Percentiles rank a stretch among this genome's conserved stretches.
Evolutionary conservation across 2,329 filamentous ascomycete genomes (phyloP).

Genomic region (Clonostachys chloroleuca): DNA sequence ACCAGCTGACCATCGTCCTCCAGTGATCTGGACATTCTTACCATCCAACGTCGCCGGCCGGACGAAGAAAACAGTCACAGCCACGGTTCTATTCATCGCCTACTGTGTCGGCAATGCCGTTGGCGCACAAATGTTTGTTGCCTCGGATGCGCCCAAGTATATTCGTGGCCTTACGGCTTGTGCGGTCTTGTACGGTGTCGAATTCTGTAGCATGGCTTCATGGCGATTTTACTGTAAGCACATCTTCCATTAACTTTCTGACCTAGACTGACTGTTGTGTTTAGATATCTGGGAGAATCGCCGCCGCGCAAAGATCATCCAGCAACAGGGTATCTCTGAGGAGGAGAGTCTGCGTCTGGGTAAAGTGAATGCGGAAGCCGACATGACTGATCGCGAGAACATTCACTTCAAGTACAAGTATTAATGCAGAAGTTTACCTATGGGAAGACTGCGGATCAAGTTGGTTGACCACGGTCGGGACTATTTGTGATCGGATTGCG

Average conservation of each 20-base stretch:
- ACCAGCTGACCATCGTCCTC: not conserved
- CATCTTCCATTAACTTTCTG: too few species aligned
- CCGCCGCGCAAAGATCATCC: slow-evolving; percentile 11
- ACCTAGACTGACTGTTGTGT: slow-evolving; percentile 8
- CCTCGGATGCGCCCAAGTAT: slow-evolving; percentile 11
- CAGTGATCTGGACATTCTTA: slow-evolving; percentile 22
- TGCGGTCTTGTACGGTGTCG: slow-evolving; percentile 14
- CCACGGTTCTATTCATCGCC: slow-evolving; percentile 11
- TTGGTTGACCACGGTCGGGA: too few species aligned
- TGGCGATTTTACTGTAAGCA: slow-evolving; percentile 12
- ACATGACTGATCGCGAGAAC: slow-evolving; percentile 15
- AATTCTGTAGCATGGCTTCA: slow-evolving; percentile 13
- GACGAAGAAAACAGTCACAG: slow-evolving; percentile 26
- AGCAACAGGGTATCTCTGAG: slow-evolving; percentile 12
- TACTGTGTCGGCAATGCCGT: slow-evolving; percentile 14
- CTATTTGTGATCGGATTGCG: too few species aligned
- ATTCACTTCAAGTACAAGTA: slow-evolving; percentile 12
- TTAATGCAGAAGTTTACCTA: too few species aligned
- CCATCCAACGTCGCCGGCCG: slow-evolving; percentile 29
- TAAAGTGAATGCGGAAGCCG: slow-evolving; percentile 15
- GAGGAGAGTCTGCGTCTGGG: slow-evolving; percentile 14
- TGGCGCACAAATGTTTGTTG: slow-evolving; percentile 14
- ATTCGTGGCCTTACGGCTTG: slow-evolving; percentile 11
- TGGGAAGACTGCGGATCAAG: too few species aligned
- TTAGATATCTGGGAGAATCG: slow-evolving; percentile 18